Evolutionary conservation across 176 grass and related monocot species (phyloP).

Genomic region (Ampelocalamus luodianensis): DNA sequence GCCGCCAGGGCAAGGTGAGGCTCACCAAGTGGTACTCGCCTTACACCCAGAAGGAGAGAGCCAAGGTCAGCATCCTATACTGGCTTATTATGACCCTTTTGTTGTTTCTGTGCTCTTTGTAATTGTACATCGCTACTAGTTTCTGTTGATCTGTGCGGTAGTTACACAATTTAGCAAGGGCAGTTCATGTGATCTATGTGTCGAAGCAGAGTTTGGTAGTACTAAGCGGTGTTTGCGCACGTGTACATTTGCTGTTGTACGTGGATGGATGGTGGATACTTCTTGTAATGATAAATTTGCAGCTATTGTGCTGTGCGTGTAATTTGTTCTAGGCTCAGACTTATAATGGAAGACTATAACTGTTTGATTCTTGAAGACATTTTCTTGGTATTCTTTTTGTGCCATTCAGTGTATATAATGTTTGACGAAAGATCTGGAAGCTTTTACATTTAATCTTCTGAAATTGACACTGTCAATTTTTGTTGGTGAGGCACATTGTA

Average conservation of each 20-base stretch:
- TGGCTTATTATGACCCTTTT: background rate
- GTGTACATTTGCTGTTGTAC: background rate
- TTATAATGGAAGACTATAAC: background rate
- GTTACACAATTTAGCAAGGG: background rate
- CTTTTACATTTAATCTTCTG: conserved; percentile 29
- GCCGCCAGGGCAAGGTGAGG: too few relatives aligned
- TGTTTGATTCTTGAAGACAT: background rate
- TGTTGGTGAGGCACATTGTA: background rate
- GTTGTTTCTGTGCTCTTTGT: conserved; percentile 10
- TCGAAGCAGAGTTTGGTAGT: background rate
- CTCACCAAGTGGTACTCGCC: too few relatives aligned
- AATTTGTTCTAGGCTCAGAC: background rate
- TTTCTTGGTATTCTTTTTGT: background rate
- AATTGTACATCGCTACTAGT: background rate
- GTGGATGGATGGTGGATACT: background rate
- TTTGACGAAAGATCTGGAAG: background rate
- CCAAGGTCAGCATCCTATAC: too few relatives aligned
- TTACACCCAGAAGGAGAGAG: too few relatives aligned
- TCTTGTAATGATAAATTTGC: background rate
- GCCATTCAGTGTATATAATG: background rate
- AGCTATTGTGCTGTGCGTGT: background rate
- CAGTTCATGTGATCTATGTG: background rate
- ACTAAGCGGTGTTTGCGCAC: background rate
- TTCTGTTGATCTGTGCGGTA: background rate
- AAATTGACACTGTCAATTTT: background rate